Evolutionary conservation across 345 rosid genomes (phyloP), one percentile per base, ranked within the genome.

Genomic region (Populus nigra): DNA sequence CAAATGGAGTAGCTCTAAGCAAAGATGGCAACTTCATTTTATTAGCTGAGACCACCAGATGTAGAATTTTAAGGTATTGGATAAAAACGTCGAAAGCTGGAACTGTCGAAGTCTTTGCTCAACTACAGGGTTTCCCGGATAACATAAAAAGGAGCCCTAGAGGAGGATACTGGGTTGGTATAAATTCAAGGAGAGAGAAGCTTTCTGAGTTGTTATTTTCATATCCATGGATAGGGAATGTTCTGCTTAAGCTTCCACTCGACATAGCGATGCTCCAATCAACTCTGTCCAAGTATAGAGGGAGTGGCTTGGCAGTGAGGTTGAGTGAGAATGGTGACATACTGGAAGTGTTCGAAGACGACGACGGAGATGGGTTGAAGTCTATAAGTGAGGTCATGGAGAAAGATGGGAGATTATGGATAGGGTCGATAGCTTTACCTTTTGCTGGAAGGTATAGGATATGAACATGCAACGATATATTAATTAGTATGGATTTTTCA

Each of bases 291-390:
- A 88, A 71, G 73, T 81, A 76, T 70, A 78, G 81, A 73, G 91
- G 90, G 50, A 81, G 86, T 62, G 96, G 93, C 8, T 25, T 86
- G 79, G 98, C 86, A 12, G 76, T 93, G 78, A 90, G 92, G 86
- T 65, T 93, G 78, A 84, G 84, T 69, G 94, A 92, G 69, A 80
- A 84, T n/a, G 98, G 93, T 50, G 82, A 86, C 15, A 65, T 88
- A 7, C 33, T 87, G 65, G 94, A 93, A 69, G 69, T 78, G 0
- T 78, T 76, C 25, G 69, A 63, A 71, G 61, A 55, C 23, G 8
- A 8, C 0, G 62, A 35, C 10, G 17, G 31, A 45, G 35, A 71
- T n/a, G 33, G 23, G 20, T 62, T 77, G 33, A n/a, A 31, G 47
- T 66, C 77, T 2, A 7, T 78, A 50, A 78, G 81, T 68, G 81